These are phyloP conservation scores for Phlebiopsis gigantea DNA, from an alignment of 768 basidiomycete genomes.

Conservation along the genomic window DNA sequence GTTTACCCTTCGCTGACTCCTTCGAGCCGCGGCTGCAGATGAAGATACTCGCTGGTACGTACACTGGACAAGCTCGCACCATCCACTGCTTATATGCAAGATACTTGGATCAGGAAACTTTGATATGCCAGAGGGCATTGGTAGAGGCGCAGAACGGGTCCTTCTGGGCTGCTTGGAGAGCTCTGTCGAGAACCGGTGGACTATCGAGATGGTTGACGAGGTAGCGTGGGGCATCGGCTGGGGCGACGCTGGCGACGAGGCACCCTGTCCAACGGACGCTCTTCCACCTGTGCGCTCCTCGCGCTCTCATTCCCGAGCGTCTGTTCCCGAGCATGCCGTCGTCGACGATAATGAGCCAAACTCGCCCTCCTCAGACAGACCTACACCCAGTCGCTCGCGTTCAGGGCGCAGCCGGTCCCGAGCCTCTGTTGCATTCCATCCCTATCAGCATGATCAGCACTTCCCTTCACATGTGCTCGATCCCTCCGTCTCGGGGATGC, in stretches of 20 bases:
- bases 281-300: conserved; percentile 22
- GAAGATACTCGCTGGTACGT: conserved; percentile 82
- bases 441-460: conserved; percentile 1
- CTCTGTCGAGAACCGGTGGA: conserved; percentile 62
- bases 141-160: conserved; percentile 60
- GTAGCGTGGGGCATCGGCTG: conserved; percentile 78
- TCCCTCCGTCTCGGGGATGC: conserved; percentile 20
- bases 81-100: conserved; percentile 7
- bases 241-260: conserved; percentile 42
- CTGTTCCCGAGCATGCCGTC: background rate
- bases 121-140: conserved; percentile 49
- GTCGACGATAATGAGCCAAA: background rate
- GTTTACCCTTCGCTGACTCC: conserved; percentile 80
- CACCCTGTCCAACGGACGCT: conserved; percentile 20
- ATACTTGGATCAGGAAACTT: conserved; percentile 46
- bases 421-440: background rate
- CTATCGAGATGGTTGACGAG: conserved; percentile 74
- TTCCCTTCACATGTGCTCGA: conserved; percentile 3
- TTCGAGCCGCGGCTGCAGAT: conserved; percentile 90
- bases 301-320: conserved; percentile 1
- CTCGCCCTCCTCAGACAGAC: background rate
- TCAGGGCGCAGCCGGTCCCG: conserved; percentile 5
- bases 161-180: conserved; percentile 77
- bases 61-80: background rate
- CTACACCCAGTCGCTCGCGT: background rate